These are phyloP conservation scores for Lodderomyces jiufengensis DNA, from an alignment of 1,139 yeast species.

Conservation along the genomic window DNA sequence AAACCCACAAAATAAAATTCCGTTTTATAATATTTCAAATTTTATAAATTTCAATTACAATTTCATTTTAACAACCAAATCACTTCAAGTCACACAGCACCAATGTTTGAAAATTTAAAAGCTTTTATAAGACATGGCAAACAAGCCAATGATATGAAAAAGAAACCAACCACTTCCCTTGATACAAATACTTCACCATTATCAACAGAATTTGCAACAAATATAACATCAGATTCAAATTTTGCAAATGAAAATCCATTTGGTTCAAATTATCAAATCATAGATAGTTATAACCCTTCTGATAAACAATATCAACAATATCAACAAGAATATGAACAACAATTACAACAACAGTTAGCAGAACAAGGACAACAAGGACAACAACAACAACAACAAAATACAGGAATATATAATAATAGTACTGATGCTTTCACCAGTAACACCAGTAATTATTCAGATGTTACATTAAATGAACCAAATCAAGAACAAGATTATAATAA, in stretches of 20 bases:
- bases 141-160: conserved; percentile 53
- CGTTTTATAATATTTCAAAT: no score
- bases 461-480: conserved; percentile 10
- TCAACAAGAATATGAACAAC: conserved; percentile 6
- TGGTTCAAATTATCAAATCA: conserved; percentile 5
- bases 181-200: neutral
- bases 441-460: conserved; percentile 6
- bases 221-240: neutral
- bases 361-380: conserved; percentile 6
- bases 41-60: no score
- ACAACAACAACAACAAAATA: conserved; percentile 2
- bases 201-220: conserved; percentile 3
- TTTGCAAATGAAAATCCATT: conserved; percentile 4
- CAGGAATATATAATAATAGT: conserved; percentile 11
- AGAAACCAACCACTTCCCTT: conserved; percentile 12
- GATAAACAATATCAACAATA: conserved; percentile 5
- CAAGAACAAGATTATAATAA: conserved; percentile 32
- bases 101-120: conserved; percentile 62
- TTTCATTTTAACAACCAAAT: no score
- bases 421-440: neutral
- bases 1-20: no score
- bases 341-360: conserved; percentile 13
- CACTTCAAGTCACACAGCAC: no score
- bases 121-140: conserved; percentile 84
- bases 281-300: conserved; percentile 2